Evolutionary conservation across 495 filamentous ascomycete genomes (phyloP).

Genomic region (Emericellopsis terricola): DNA sequence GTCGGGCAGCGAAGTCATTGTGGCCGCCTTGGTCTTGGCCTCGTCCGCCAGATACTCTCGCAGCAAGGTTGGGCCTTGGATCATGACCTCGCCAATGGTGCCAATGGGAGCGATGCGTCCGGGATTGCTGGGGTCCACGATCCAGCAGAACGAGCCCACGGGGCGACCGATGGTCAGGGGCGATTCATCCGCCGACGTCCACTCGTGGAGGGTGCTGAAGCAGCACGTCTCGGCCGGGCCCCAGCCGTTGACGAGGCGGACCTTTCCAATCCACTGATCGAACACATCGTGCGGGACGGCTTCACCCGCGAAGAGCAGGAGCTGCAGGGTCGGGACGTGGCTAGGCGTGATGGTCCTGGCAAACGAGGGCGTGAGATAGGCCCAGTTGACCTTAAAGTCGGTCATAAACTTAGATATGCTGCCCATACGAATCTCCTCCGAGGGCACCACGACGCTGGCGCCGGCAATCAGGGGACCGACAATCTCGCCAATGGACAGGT

Average conservation of each 20-base stretch:
- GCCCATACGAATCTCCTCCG: slow-evolving; percentile 7
- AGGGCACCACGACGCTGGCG: slow-evolving; percentile 32
- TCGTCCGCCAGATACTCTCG: slow-evolving; percentile 19
- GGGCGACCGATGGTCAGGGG: slow-evolving; percentile 14
- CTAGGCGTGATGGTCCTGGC: slow-evolving; percentile 21
- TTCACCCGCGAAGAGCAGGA: slow-evolving; percentile 18
- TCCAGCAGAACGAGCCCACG: slow-evolving; percentile 17
- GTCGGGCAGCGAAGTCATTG: neutral
- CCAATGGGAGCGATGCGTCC: slow-evolving; percentile 30
- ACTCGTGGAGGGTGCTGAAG: neutral
- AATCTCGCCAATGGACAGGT: slow-evolving; percentile 27
- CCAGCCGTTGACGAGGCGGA: slow-evolving; percentile 11
- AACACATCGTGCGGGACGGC: slow-evolving; percentile 5
- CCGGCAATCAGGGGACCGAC: slow-evolving; percentile 24
- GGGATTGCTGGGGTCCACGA: slow-evolving; percentile 27
- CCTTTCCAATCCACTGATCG: slow-evolving; percentile 9
- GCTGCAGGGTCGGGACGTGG: slow-evolving; percentile 17
- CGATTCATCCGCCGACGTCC: slow-evolving; percentile 2
- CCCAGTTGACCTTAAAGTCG: slow-evolving; percentile 5
- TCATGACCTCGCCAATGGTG: slow-evolving; percentile 27
- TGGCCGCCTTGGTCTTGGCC: slow-evolving; percentile 21
- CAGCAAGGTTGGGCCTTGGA: slow-evolving; percentile 29
- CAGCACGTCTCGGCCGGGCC: slow-evolving; percentile 23
- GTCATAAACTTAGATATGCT: slow-evolving; percentile 5
- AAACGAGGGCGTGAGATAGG: slow-evolving; percentile 20